Evolutionary conservation across 2,329 filamentous ascomycete genomes (phyloP).

Genomic region (Penicillium sp.): DNA sequence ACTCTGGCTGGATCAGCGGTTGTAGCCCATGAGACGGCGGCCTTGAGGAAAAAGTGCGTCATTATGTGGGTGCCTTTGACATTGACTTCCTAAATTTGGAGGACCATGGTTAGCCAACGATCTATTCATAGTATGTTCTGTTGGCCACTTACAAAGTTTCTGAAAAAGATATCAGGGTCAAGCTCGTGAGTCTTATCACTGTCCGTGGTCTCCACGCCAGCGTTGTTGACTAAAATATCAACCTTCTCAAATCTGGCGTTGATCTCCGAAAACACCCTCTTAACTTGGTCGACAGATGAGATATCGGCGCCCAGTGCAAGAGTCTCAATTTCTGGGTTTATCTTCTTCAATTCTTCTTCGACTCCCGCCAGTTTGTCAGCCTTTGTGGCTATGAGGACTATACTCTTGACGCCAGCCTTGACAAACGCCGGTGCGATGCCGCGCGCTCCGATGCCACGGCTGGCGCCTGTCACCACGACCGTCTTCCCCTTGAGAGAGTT

Average conservation of each 20-base stretch:
- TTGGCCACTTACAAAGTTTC: slow-evolving; percentile 16
- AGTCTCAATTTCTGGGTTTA: slow-evolving; percentile 28
- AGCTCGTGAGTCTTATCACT: slow-evolving; percentile 19
- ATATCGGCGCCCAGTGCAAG: slow-evolving; percentile 29
- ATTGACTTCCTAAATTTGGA: slow-evolving; percentile 34
- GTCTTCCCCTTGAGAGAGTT: slow-evolving; percentile 35
- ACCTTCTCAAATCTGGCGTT: slow-evolving; percentile 15
- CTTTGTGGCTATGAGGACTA: slow-evolving; percentile 32
- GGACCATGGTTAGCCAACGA: not conserved
- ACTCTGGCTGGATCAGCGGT: slow-evolving; percentile 23
- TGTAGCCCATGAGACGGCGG: slow-evolving; percentile 5
- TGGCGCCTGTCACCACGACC: slow-evolving; percentile 41
- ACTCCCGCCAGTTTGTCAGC: slow-evolving; percentile 22
- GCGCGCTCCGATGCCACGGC: slow-evolving; percentile 35
- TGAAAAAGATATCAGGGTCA: slow-evolving; percentile 17
- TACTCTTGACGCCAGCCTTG: slow-evolving; percentile 29
- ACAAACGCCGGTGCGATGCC: slow-evolving; percentile 35
- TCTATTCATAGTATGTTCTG: slow-evolving; percentile 16
- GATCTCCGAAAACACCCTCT: slow-evolving; percentile 16
- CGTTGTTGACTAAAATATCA: slow-evolving; percentile 23
- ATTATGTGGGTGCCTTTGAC: slow-evolving; percentile 30
- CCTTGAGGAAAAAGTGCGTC: slow-evolving; percentile 29
- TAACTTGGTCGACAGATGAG: slow-evolving; percentile 20
- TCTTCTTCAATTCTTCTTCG: slow-evolving; percentile 23
- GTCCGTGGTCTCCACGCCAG: not conserved